Base-by-base conservation (phyloP, 352 stramenopile genomes). In the Phytophthora pluvialis region DNA sequence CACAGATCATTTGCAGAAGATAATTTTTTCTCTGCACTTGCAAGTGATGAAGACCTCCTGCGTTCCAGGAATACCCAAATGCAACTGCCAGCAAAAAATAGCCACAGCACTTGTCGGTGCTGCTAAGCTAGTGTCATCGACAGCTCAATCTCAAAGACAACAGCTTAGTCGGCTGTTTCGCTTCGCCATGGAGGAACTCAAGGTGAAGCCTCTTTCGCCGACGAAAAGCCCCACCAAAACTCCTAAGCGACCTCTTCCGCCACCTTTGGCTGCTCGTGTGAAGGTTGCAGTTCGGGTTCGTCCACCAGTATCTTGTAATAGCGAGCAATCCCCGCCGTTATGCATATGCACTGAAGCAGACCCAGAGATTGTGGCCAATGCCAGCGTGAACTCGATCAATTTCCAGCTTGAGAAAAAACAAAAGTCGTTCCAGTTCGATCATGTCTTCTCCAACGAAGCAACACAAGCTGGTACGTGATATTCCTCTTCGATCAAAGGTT, bases 281-380 rank as follows among this genome's bases (percentile, higher is more conserved):
- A 80, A 75, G 36, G 85, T 94, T 6, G 83, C 83, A 16, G 85
- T 94, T 9, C 85, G 85, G 26, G 74, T 94, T 40, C 78, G 78
- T 1, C 80, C 79, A 12, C 67, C 55, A 15, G 8, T 25, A 38
- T 49, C 13, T 25, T 33, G 25, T 12, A 47, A 42, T 46, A 32
- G 25, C 26, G 53, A 53, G 18, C 16, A 36, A 42, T 26, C 54
- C 39, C 59, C 47, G 5, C 28, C 47, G 11, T 42, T 67, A 35
- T 77, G 63, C 18, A 18, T 78, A 2, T 40, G 21, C 21, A 21
- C 51, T 43, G n/a, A 39, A 48, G 13, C 40, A 33, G 42, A 60
- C 9, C 25, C 47, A 15, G 51, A 65, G 8, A 18, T 38, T 25
- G 40, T n/a, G 13, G 7, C 42, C 18, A 42, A 47, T 25, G 6